Conservation (phyloP, 768 basidiomycete species). For the Stropharia rugosoannulata region DNA sequence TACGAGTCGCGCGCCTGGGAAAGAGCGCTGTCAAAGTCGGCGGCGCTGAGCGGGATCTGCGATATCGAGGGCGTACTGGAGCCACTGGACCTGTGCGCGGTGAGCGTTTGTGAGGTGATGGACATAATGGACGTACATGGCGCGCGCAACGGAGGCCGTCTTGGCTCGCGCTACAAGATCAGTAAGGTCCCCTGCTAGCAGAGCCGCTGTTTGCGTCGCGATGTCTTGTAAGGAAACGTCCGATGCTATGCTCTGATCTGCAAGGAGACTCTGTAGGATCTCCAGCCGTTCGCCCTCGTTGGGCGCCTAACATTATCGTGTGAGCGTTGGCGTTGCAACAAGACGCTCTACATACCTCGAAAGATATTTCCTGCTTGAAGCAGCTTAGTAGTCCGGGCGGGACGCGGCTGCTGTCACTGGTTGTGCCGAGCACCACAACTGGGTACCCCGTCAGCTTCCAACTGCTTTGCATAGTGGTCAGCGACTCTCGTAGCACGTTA, state of each 20-base stretch:
- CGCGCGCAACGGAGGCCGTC: slow-evolving; percentile 53
- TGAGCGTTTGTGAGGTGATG: not conserved
- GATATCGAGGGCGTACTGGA: not conserved
- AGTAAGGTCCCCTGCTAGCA: slow-evolving; percentile 79
- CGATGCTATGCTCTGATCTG: slow-evolving; percentile 46
- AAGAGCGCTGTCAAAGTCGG: slow-evolving; percentile 75
- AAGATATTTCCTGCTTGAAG: slow-evolving; percentile 84
- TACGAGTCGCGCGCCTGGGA: slow-evolving; percentile 72
- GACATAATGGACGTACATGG: slow-evolving; percentile 27
- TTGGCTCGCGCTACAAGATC: slow-evolving; percentile 65
- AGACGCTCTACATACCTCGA: slow-evolving; percentile 52
- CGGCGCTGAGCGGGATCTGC: slow-evolving; percentile 44
- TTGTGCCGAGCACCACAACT: slow-evolving; percentile 74
- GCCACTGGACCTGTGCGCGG: not conserved
- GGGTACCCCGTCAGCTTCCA: slow-evolving; percentile 69
- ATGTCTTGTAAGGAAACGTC: slow-evolving; percentile 77
- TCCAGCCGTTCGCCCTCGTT: slow-evolving; percentile 70
- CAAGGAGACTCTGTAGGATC: slow-evolving; percentile 52
- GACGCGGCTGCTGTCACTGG: slow-evolving; percentile 62
- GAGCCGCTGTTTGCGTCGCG: slow-evolving; percentile 87
- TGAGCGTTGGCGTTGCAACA: not conserved
- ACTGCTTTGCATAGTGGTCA: slow-evolving; percentile 51
- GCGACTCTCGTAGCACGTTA: slow-evolving; percentile 59
- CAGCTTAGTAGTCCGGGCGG: slow-evolving; percentile 60
- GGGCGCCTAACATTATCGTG: slow-evolving; percentile 60